These are phyloP conservation scores for Colletotrichum plurivorum DNA, from an alignment of 2,329 filamentous ascomycete species.

Conservation along the genomic window DNA sequence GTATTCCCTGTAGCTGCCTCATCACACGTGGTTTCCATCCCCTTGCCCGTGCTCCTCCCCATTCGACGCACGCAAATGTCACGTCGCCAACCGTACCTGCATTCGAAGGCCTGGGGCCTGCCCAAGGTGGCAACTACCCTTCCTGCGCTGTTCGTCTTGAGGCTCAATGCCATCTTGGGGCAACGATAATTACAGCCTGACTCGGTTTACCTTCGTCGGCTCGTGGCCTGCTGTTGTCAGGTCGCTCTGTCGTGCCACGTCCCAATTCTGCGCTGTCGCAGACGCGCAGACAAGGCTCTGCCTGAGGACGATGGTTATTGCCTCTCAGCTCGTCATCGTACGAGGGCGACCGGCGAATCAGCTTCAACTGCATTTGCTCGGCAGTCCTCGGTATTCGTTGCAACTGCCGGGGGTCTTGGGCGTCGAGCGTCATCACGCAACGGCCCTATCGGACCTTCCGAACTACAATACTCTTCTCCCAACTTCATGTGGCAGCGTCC, in stretches of 20 bases:
- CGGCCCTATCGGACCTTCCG: neutral
- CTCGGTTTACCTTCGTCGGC: neutral
- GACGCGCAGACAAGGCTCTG: conserved; percentile 7
- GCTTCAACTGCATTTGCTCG: neutral
- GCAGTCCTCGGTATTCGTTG: neutral
- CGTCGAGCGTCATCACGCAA: conserved; percentile 5
- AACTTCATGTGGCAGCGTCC: neutral
- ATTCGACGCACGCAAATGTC: conserved; percentile 14
- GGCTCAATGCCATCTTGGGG: neutral
- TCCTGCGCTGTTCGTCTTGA: neutral
- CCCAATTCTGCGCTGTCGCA: neutral
- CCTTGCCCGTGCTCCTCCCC: neutral
- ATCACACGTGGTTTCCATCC: conserved; percentile 1
- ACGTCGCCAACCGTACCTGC: conserved; percentile 25
- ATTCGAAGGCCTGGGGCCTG: neutral
- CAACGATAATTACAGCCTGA: neutral
- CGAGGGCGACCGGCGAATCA: neutral
- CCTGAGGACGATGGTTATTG: neutral
- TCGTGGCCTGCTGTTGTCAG: neutral
- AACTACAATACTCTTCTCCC: neutral
- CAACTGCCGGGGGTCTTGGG: neutral
- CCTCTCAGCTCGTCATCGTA: conserved; percentile 15
- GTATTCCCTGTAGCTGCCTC: conserved; percentile 1
- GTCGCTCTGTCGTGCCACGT: neutral
- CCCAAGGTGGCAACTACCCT: neutral